Conservation (phyloP, 257 asterid genomes). For the Penstemon newberryi region DNA sequence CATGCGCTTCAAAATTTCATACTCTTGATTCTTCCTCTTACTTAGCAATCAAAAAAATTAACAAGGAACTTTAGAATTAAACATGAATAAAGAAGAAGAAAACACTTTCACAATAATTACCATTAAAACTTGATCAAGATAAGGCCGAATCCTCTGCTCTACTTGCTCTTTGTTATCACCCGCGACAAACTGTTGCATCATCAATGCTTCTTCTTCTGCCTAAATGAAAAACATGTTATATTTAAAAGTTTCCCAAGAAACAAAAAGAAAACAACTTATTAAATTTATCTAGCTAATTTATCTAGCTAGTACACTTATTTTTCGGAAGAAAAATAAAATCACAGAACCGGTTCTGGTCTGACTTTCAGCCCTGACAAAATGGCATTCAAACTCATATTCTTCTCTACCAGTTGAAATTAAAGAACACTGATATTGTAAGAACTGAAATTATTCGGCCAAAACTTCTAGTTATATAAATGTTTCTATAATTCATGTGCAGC, state of each 20-base stretch:
- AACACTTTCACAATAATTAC: slow-evolving; percentile 36
- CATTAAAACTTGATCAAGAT: slow-evolving; percentile 66
- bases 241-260: slow-evolving; percentile 22
- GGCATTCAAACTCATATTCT: background rate
- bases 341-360: background rate
- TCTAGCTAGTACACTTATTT: background rate
- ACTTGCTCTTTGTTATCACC: slow-evolving; percentile 58
- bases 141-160: slow-evolving; percentile 69
- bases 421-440: slow-evolving; percentile 7
- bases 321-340: background rate
- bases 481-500: slow-evolving; percentile 15
- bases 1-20: background rate
- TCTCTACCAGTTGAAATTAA: background rate
- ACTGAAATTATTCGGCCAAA: background rate
- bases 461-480: background rate
- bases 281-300: slow-evolving; percentile 16
- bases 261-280: slow-evolving; percentile 3
- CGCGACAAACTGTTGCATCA: slow-evolving; percentile 73
- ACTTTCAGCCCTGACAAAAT: background rate
- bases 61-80: background rate
- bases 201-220: slow-evolving; percentile 94
- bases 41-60: background rate
- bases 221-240: slow-evolving; percentile 34
- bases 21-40: background rate
- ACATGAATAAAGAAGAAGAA: slow-evolving; percentile 20